These are phyloP conservation scores for Cercophora sp. DNA, from an alignment of 495 filamentous ascomycete species.

Conservation along the genomic window DNA sequence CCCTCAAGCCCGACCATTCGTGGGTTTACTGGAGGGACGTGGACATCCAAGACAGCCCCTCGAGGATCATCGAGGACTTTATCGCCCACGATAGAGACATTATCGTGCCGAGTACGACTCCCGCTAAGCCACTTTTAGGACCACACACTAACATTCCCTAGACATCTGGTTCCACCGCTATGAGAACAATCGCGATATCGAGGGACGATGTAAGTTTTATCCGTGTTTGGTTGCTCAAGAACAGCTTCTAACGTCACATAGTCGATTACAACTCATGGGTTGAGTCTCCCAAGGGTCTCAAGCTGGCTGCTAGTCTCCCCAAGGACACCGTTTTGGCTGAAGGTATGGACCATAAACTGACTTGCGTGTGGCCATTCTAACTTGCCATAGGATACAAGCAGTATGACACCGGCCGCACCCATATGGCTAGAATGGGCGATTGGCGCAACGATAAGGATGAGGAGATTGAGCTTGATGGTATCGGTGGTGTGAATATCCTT, in stretches of 20 bases:
- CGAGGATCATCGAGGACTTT: conserved; percentile 88
- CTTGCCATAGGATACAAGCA: conserved; percentile 74
- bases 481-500: conserved; percentile 95
- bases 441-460: conserved; percentile 87
- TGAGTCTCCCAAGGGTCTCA: conserved; percentile 79
- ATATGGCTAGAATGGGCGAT: conserved; percentile 85
- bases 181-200: conserved; percentile 74
- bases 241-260: too few relatives aligned
- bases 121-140: not conserved
- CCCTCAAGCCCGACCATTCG: conserved; percentile 86
- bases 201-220: conserved; percentile 77
- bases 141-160: conserved; percentile 38
- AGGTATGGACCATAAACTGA: conserved; percentile 44
- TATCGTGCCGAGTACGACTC: conserved; percentile 82
- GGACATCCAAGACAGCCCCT: conserved; percentile 88
- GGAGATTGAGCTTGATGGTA: conserved; percentile 87
- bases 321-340: conserved; percentile 83
- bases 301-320: conserved; percentile 64
- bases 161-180: conserved; percentile 99
- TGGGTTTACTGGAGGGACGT: conserved; percentile 99
- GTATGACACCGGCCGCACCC: conserved; percentile 80
- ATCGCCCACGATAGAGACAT: conserved; percentile 90
- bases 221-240: conserved; percentile 6
- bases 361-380: conserved; percentile 9
- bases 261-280: conserved; percentile 99